Evolutionary conservation across 2,329 filamentous ascomycete species (phyloP).

Genomic region (Aspergillus sp.): DNA sequence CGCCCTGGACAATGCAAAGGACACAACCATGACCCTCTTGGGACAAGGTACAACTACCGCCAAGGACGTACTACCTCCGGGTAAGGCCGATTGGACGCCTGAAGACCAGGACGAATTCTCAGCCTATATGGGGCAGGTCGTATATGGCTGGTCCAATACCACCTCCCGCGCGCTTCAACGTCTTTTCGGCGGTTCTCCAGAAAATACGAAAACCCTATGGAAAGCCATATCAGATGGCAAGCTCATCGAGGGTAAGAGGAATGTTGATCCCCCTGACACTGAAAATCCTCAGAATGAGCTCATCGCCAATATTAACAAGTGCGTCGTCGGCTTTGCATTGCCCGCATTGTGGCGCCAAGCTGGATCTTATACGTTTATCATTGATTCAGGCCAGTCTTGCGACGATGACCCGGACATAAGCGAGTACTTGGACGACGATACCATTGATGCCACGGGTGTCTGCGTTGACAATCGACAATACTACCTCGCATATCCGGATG

Average conservation of each 20-base stretch:
- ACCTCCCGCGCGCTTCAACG: too few species aligned
- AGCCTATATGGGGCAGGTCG: slow-evolving; percentile 10
- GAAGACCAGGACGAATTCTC: slow-evolving; percentile 14
- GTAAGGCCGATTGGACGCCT: neutral
- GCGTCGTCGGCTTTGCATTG: slow-evolving; percentile 12
- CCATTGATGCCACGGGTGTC: slow-evolving; percentile 1
- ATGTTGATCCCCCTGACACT: neutral
- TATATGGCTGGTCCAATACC: slow-evolving; percentile 16
- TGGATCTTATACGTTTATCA: slow-evolving; percentile 11
- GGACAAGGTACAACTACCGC: slow-evolving; percentile 11
- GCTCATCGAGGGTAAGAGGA: slow-evolving; percentile 10
- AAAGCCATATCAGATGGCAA: slow-evolving; percentile 12
- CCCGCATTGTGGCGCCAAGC: slow-evolving; percentile 15
- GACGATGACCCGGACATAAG: neutral
- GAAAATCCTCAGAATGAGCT: neutral
- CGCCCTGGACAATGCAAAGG: slow-evolving; percentile 7
- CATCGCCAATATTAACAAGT: neutral
- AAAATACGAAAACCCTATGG: too few species aligned
- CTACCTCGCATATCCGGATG: neutral
- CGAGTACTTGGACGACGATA: slow-evolving; percentile 10
- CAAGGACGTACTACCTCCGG: slow-evolving; percentile 7
- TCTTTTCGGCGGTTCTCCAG: too few species aligned
- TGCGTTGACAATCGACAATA: slow-evolving; percentile 3
- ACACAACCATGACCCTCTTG: slow-evolving; percentile 9
- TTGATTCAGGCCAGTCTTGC: slow-evolving; percentile 15